Evolutionary conservation across 805 yeast species (phyloP).

Genomic region (Candida patagonica): DNA sequence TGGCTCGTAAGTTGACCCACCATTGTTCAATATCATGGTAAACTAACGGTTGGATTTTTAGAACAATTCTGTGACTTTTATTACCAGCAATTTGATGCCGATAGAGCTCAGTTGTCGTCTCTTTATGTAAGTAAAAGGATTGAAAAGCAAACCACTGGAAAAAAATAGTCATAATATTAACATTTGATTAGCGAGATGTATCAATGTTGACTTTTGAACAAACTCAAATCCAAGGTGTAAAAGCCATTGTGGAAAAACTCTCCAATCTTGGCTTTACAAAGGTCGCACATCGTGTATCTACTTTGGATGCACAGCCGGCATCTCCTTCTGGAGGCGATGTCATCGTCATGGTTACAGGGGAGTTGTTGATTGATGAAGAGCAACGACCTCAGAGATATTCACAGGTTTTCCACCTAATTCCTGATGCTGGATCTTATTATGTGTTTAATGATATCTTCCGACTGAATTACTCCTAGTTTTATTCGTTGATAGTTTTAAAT

Average conservation of each 20-base stretch:
- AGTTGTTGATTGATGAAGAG: conserved; percentile 85
- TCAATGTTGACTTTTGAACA: conserved; percentile 97
- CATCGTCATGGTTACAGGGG: conserved; percentile 96
- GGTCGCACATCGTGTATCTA: conserved; percentile 87
- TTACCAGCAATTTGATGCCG: conserved; percentile 90
- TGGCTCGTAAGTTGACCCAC: conserved; percentile 17
- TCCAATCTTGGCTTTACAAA: conserved; percentile 82
- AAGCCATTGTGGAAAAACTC: conserved; percentile 85
- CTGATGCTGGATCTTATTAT: conserved; percentile 83
- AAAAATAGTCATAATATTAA: neutral
- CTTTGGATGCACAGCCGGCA: conserved; percentile 97
- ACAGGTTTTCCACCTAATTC: conserved; percentile 93
- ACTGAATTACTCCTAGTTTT: conserved; percentile 40
- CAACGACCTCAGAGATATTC: conserved; percentile 93
- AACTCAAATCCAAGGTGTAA: conserved; percentile 89
- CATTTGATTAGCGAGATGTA: conserved; percentile 58
- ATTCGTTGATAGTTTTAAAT: neutral
- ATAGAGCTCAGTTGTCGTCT: conserved; percentile 85
- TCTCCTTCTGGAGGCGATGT: conserved; percentile 81
- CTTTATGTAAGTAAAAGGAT: conserved; percentile 45
- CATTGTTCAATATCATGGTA: conserved; percentile 20
- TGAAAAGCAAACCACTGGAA: neutral
- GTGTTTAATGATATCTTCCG: conserved; percentile 97
- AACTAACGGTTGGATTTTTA: conserved; percentile 16
- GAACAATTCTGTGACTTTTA: conserved; percentile 89